Conservation (phyloP, 345 rosid genomes). For the Gossypium stocksii region DNA sequence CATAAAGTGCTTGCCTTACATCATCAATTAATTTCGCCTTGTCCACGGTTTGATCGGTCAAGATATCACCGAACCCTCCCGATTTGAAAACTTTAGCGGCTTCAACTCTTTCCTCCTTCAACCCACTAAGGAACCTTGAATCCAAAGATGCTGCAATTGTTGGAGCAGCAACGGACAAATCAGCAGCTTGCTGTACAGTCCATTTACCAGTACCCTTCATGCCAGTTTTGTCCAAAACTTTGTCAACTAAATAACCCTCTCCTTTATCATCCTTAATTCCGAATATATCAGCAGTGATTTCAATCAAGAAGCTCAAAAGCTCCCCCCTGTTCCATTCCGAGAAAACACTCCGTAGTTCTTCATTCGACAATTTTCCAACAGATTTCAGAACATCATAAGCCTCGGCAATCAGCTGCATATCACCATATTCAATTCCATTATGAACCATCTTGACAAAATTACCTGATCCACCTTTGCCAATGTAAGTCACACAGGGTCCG, state of each 20-base stretch:
- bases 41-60: constrained; percentile 60
- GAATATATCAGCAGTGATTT: constrained; percentile 90
- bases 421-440: constrained; percentile 95
- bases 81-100: constrained; percentile 82
- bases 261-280: constrained; percentile 79
- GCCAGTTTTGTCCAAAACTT: constrained; percentile 94
- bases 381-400: constrained; percentile 90
- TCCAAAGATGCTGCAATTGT: constrained; percentile 89
- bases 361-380: constrained; percentile 81
- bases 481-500: constrained; percentile 89
- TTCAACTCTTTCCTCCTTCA: constrained; percentile 83
- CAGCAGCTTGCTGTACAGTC: constrained; percentile 99
- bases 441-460: constrained; percentile 97
- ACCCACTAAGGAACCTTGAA: constrained; percentile 84
- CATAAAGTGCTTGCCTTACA: constrained; percentile 88
- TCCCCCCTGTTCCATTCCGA: constrained; percentile 91
- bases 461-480: constrained; percentile 91
- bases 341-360: constrained; percentile 67
- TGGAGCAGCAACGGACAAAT: constrained; percentile 88
- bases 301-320: constrained; percentile 88
- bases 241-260: constrained; percentile 84
- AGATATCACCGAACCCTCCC: constrained; percentile 65
- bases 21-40: constrained; percentile 75
- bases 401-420: constrained; percentile 92
- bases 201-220: constrained; percentile 99